Conservation (phyloP, 768 basidiomycete genomes). For the Pluteus cervinus region DNA sequence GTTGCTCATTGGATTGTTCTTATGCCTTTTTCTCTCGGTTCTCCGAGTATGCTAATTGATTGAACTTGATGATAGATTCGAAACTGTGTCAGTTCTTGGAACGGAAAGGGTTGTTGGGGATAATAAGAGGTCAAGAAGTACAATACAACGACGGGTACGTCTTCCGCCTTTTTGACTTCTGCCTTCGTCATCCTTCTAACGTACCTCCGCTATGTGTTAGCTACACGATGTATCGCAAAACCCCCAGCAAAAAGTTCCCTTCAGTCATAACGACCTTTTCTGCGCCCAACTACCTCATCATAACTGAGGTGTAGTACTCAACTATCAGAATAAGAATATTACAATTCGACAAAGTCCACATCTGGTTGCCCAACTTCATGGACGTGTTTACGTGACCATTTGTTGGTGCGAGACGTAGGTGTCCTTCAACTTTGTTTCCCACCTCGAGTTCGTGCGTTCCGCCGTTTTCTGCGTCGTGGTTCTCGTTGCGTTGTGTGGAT, state of each 20-base stretch:
- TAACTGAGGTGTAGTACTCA: constrained; percentile 95
- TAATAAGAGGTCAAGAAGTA: constrained; percentile 95
- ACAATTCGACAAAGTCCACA: constrained; percentile 85
- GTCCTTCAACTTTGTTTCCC: too few species aligned
- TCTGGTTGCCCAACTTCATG: constrained; percentile 97
- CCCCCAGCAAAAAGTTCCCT: constrained; percentile 91
- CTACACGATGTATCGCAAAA: constrained; percentile 93
- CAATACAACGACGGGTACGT: constrained; percentile 86
- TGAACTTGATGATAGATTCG: constrained; percentile 40
- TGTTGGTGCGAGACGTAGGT: constrained; percentile 91
- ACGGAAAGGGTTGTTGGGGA: constrained; percentile 83
- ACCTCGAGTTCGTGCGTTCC: too few species aligned
- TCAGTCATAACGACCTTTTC: constrained; percentile 98
- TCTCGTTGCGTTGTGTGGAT: constrained; percentile 8
- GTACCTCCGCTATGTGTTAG: constrained; percentile 30
- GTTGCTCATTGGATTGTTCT: too few species aligned
- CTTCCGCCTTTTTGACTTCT: background rate
- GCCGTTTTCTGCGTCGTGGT: too few species aligned
- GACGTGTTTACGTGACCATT: constrained; percentile 98
- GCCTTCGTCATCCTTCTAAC: too few species aligned
- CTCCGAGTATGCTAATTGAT: background rate
- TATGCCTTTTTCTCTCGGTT: too few species aligned
- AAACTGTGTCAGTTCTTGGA: constrained; percentile 90
- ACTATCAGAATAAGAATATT: constrained; percentile 95
- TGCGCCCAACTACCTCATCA: constrained; percentile 94